Evolutionary conservation across 805 yeast genomes (phyloP).

Genomic region (Wickerhamiella bombiphila): DNA sequence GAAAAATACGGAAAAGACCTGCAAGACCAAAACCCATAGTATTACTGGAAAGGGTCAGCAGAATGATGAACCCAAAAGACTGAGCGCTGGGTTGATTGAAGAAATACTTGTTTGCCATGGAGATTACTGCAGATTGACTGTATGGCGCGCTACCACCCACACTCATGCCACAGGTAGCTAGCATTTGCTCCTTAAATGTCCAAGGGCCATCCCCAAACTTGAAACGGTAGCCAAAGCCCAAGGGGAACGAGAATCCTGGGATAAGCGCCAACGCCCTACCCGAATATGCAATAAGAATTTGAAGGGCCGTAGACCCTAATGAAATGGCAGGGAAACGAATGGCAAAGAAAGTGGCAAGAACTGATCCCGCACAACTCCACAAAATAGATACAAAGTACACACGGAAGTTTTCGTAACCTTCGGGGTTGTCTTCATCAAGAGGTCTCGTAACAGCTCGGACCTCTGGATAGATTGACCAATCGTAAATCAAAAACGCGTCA

Average conservation of each 20-base stretch:
- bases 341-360: constrained; percentile 44
- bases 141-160: constrained; percentile 16
- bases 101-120: constrained; percentile 18
- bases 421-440: constrained; percentile 30
- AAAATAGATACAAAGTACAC: constrained; percentile 36
- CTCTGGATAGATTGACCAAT: constrained; percentile 46
- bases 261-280: constrained; percentile 31
- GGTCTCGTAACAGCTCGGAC: constrained; percentile 43
- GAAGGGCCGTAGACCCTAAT: constrained; percentile 38
- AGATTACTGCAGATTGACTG: constrained; percentile 19
- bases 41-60: constrained; percentile 40
- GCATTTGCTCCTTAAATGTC: constrained; percentile 45
- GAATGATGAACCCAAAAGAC: constrained; percentile 37
- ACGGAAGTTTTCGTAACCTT: constrained; percentile 36
- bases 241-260: constrained; percentile 1
- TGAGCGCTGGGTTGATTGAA: constrained; percentile 13
- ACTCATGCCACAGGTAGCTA: constrained; percentile 30
- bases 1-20: constrained; percentile 44
- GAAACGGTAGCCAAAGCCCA: constrained; percentile 3
- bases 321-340: constrained; percentile 41
- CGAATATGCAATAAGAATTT: constrained; percentile 44
- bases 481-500: constrained; percentile 30
- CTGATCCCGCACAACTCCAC: constrained; percentile 42
- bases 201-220: constrained; percentile 46
- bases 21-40: constrained; percentile 55